phyloP scores from a whole-genome alignment of 2,329 filamentous ascomycete genomes.

The Lecanicillium sp. region DNA sequence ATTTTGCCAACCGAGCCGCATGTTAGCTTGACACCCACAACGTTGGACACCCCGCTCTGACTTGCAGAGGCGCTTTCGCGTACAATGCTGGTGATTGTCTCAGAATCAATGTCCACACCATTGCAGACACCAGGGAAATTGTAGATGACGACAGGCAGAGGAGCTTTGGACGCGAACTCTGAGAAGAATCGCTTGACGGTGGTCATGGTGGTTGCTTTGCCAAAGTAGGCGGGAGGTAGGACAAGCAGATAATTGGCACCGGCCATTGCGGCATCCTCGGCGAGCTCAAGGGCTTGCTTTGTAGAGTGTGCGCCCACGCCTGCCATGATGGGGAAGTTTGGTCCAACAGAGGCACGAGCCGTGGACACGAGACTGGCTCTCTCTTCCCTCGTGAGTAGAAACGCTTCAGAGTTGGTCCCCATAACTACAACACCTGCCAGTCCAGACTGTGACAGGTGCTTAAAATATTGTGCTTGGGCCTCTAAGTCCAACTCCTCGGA shows the following conservation, averaged over 20 bases:
- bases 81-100: conserved; percentile 49
- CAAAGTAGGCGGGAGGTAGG: conserved; percentile 30
- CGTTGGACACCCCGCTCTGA: conserved; percentile 25
- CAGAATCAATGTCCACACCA: conserved; percentile 60
- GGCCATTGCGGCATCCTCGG: conserved; percentile 38
- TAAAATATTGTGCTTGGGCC: conserved; percentile 41
- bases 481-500: conserved; percentile 39
- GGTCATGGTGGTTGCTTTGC: conserved; percentile 28
- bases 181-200: conserved; percentile 45
- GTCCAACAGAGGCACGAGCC: conserved; percentile 69
- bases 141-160: conserved; percentile 54
- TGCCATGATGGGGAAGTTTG: conserved; percentile 79
- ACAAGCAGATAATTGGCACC: conserved; percentile 62
- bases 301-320: conserved; percentile 58
- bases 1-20: conserved; percentile 56
- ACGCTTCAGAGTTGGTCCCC: conserved; percentile 48
- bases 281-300: conserved; percentile 46
- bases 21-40: conserved; percentile 59
- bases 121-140: conserved; percentile 64
- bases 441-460: conserved; percentile 40
- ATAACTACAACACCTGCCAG: conserved; percentile 44
- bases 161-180: conserved; percentile 42
- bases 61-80: conserved; percentile 22
- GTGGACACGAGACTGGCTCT: conserved; percentile 45
- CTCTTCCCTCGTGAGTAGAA: conserved; percentile 51